Evolutionary conservation across 345 rosid species (phyloP), one percentile per base, ranked within the genome.

Genomic region (Citrus australasica): DNA sequence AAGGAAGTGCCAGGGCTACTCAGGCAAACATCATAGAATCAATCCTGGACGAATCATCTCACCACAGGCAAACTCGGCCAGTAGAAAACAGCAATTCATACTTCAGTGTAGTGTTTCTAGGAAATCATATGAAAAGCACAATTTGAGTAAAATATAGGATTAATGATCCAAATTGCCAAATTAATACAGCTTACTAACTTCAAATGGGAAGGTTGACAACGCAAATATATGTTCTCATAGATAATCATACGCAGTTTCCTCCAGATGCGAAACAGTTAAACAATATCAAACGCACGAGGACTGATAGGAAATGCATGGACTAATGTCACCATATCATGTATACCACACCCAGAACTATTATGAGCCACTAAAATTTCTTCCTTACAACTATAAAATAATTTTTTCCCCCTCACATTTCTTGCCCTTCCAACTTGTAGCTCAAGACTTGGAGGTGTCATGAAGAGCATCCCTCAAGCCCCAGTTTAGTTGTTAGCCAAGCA

Each of bases 401-500:
- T 24, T 63, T 19, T 25, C 66, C 17, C 58, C 79, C 27, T 60
- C 51, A 25, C 22, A 27, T 33, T 33, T 40, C 58, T 24, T 53
- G 22, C 53, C 59, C 78, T 55, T 58, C 56, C 27, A 30, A 61
- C 16, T 67, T 38, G 17, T 63, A 63, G 55, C 71, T 30, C 38
- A 21, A 79, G 55, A 55, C 32, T 42, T 71, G 73, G 51, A 37
- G 68, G 17, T 5, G 35, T 77, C 78, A 82, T 17, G 85, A 75
- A 40, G 89, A 82, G 68, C 70, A 11, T 8, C 89, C 91, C 6
- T 89, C 92, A 22, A 95, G 94, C 9, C 88, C 89, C 77, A 95
- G 76, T 42, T 87, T 92, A 25, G 96, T 86, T 35, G 85, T 84
- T 33, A 95, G 85, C 98, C 98, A 95, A 21, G 88, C 78, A 68